phyloP scores from a whole-genome alignment of 148 eudicot species.

The Heliosperma pusillum region DNA sequence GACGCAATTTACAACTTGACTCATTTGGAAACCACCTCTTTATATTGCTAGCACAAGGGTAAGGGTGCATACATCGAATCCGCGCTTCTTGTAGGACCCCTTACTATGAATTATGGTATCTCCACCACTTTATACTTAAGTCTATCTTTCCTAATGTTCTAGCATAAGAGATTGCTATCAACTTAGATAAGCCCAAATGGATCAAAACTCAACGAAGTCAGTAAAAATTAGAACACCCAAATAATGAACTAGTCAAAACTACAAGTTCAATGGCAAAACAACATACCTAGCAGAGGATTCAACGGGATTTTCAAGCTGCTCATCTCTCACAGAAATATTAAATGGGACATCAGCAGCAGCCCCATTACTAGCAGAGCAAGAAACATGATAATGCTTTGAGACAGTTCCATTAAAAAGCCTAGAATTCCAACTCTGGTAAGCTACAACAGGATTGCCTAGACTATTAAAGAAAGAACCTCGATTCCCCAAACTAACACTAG shows the following conservation, averaged over 20 bases:
- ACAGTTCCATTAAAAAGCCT: conserved; percentile 30
- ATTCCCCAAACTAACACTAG: conserved; percentile 47
- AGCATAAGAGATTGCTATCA: not conserved
- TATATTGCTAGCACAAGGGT: too few species aligned
- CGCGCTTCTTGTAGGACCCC: too few species aligned
- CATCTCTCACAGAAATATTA: conserved; percentile 21
- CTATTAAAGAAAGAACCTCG: conserved; percentile 20
- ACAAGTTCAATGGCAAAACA: not conserved
- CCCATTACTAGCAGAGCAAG: conserved; percentile 20
- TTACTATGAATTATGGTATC: not conserved
- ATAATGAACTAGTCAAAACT: not conserved
- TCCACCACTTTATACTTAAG: not conserved
- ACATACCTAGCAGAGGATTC: conserved; percentile 22
- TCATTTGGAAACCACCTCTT: too few species aligned
- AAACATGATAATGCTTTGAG: conserved; percentile 16
- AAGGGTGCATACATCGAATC: too few species aligned
- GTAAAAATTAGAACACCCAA: not conserved
- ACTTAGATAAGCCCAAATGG: conserved; percentile 2
- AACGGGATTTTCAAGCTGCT: conserved; percentile 14
- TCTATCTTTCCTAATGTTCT: not conserved
- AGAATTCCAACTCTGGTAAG: conserved; percentile 23
- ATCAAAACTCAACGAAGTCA: not conserved
- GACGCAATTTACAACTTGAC: too few species aligned
- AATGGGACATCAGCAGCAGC: conserved; percentile 19
- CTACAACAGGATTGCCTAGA: conserved; percentile 19